phyloP scores from a whole-genome alignment of 1,284 basidiomycete species.

The Lentinula novae-zelandiae region DNA sequence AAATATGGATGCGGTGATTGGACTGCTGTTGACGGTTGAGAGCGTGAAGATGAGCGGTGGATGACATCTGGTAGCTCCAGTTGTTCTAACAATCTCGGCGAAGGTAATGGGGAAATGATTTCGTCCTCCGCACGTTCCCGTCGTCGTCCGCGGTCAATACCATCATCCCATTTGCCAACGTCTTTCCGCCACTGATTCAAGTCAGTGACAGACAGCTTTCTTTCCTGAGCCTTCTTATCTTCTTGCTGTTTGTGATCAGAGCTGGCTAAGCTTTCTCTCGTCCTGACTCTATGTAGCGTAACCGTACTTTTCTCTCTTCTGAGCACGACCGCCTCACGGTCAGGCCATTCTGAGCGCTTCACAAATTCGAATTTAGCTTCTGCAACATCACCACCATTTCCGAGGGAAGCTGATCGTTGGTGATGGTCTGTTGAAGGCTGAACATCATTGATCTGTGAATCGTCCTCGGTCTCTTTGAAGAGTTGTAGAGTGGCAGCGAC shows the following conservation, averaged over 20 bases:
- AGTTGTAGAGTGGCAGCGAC: conserved; percentile 75
- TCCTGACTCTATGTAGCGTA: conserved; percentile 49
- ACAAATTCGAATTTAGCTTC: conserved; percentile 75
- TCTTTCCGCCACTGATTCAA: conserved; percentile 49
- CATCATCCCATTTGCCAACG: conserved; percentile 35
- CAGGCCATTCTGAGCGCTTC: conserved; percentile 78
- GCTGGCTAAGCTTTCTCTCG: conserved; percentile 39
- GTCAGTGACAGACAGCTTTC: conserved; percentile 34
- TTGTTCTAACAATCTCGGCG: background rate
- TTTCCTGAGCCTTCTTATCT: conserved; percentile 33
- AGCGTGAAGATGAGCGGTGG: conserved; percentile 7
- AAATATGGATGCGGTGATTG: conserved; percentile 14
- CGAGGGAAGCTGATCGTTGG: conserved; percentile 40
- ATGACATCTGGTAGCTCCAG: background rate
- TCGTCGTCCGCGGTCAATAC: conserved; percentile 49
- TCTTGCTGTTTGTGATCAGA: conserved; percentile 23
- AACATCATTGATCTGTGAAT: conserved; percentile 30
- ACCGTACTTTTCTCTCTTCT: conserved; percentile 64
- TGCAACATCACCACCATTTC: conserved; percentile 47
- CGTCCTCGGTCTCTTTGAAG: conserved; percentile 67
- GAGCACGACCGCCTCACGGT: conserved; percentile 63
- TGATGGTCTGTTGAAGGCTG: conserved; percentile 25
- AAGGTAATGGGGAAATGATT: conserved; percentile 12
- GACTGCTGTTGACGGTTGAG: conserved; percentile 11
- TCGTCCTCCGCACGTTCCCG: conserved; percentile 43